These are phyloP conservation scores for Boletus rex-veris DNA, from an alignment of 768 basidiomycete species.

Conservation along the genomic window DNA sequence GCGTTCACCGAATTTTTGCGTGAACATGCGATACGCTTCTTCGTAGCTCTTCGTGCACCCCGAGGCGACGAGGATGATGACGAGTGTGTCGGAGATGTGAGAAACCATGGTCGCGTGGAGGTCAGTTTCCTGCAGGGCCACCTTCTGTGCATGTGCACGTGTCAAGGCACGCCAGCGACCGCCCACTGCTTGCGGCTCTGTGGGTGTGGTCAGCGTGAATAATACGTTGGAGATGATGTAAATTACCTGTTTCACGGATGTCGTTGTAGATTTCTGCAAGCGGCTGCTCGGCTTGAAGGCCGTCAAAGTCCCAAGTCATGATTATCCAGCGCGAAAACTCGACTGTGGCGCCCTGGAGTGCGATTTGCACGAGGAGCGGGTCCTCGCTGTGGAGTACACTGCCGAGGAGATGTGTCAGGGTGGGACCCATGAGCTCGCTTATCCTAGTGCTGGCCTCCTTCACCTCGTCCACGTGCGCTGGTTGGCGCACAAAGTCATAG, in stretches of 20 bases:
- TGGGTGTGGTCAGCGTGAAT: constrained; percentile 1
- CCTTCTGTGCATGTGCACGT: constrained; percentile 39
- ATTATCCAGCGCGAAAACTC: constrained; percentile 34
- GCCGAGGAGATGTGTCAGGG: constrained; percentile 24
- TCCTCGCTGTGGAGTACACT: constrained; percentile 27
- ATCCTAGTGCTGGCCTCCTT: constrained; percentile 28
- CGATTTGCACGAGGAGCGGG: constrained; percentile 40
- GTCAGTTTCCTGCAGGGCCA: constrained; percentile 31
- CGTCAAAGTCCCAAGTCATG: constrained; percentile 34
- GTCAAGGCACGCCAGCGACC: constrained; percentile 58
- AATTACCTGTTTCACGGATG: constrained; percentile 43
- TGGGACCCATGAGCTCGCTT: constrained; percentile 31
- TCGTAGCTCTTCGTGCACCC: constrained; percentile 36
- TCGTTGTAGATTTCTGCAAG: constrained; percentile 35
- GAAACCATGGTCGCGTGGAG: constrained; percentile 38
- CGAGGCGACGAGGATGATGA: constrained; percentile 40
- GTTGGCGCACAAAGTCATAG: constrained; percentile 30
- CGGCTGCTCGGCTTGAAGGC: constrained; percentile 27
- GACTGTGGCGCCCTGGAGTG: constrained; percentile 33
- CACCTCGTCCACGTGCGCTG: constrained; percentile 19
- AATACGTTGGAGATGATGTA: background rate
- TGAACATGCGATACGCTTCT: constrained; percentile 29
- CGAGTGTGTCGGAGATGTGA: constrained; percentile 42
- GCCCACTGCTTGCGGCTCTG: constrained; percentile 50
- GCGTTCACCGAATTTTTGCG: constrained; percentile 35